Percentiles rank a stretch among this genome's conserved stretches.
phyloP scores from a whole-genome alignment of 2,329 filamentous ascomycete genomes.

The Xylaria sp. region DNA sequence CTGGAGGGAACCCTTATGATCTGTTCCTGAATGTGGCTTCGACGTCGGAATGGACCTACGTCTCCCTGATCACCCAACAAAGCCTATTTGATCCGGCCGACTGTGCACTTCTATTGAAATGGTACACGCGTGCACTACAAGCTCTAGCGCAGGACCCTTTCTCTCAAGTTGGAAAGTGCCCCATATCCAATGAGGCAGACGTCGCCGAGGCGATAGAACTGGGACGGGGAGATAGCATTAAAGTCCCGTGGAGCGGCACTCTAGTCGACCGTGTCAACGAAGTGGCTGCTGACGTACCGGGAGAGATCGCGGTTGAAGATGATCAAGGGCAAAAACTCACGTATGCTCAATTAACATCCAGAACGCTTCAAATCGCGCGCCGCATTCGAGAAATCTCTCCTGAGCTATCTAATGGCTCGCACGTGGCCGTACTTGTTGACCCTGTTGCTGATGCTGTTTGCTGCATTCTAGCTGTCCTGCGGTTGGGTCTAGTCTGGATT shows the following conservation, averaged over 20 bases:
- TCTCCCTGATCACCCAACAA: background rate
- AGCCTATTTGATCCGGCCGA: constrained; percentile 16
- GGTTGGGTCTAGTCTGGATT: constrained; percentile 47
- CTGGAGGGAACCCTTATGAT: constrained; percentile 39
- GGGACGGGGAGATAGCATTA: background rate
- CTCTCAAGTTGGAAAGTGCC: background rate
- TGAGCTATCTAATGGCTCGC: constrained; percentile 28
- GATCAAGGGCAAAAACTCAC: constrained; percentile 5
- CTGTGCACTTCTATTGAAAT: background rate
- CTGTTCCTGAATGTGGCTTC: constrained; percentile 7
- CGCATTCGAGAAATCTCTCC: constrained; percentile 47
- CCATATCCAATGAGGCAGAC: background rate
- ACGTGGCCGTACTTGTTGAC: constrained; percentile 51
- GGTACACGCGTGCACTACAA: constrained; percentile 14
- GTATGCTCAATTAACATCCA: constrained; percentile 39
- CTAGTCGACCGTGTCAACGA: constrained; percentile 4
- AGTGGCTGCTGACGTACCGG: constrained; percentile 2
- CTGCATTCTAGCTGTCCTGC: constrained; percentile 42
- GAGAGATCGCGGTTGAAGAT: background rate
- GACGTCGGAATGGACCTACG: constrained; percentile 7
- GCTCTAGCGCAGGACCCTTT: background rate
- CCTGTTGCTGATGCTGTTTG: constrained; percentile 10
- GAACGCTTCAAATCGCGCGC: constrained; percentile 34
- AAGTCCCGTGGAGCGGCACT: background rate
- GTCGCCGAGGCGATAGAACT: background rate